These are phyloP conservation scores for Colletotrichum sp. DNA, from an alignment of 2,329 filamentous ascomycete genomes.

Conservation along the genomic window DNA sequence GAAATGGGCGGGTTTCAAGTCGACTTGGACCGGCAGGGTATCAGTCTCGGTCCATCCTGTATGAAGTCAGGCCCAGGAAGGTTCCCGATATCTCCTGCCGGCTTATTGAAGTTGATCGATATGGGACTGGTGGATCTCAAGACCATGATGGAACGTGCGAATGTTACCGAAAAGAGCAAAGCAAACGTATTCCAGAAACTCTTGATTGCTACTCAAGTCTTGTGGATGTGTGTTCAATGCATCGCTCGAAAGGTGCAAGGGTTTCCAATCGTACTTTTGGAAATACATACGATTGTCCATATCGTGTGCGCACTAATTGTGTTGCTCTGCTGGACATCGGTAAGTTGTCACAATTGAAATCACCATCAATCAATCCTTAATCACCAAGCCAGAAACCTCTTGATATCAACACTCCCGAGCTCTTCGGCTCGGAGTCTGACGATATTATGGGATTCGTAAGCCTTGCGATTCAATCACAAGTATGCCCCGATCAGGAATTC, in stretches of 20 bases:
- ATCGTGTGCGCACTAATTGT: conserved; percentile 23
- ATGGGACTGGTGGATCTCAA: not conserved
- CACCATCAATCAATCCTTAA: too few species aligned
- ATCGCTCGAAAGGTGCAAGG: conserved; percentile 32
- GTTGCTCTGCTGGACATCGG: not conserved
- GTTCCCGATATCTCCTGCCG: not conserved
- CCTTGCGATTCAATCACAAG: not conserved
- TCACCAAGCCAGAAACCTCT: not conserved
- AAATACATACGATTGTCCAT: conserved; percentile 37
- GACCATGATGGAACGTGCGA: not conserved
- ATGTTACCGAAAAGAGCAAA: conserved; percentile 42
- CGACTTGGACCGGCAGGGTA: not conserved
- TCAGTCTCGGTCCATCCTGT: not conserved
- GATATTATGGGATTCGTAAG: not conserved
- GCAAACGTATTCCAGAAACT: conserved; percentile 36
- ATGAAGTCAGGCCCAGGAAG: not conserved
- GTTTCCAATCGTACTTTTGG: conserved; percentile 40
- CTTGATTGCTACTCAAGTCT: conserved; percentile 39
- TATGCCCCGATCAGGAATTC: fast-evolving
- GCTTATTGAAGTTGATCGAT: conserved; percentile 8
- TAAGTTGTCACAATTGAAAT: not conserved
- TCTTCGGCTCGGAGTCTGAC: not conserved
- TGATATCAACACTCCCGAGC: not conserved
- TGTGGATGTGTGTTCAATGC: conserved; percentile 41
- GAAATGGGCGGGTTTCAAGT: conserved; percentile 32